Evolutionary conservation across 202 grass and related monocot genomes (phyloP).

Genomic region (Carex sylvatica): DNA sequence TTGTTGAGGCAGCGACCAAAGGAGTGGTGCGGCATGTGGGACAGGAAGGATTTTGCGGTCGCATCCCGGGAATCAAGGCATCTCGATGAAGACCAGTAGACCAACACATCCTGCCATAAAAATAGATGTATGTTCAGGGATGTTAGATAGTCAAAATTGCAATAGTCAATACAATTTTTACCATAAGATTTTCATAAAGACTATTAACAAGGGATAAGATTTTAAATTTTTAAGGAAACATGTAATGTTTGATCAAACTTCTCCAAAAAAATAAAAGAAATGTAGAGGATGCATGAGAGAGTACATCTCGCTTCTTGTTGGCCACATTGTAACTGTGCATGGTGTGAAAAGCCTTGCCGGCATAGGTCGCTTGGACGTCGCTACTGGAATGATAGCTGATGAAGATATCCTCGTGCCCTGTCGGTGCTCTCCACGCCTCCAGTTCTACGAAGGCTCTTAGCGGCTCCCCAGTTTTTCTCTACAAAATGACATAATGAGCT

Average conservation of each 20-base stretch:
- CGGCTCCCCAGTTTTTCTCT: slow-evolving; percentile 45
- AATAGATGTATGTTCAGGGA: background rate
- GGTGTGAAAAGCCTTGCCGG: slow-evolving; percentile 37
- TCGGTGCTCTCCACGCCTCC: slow-evolving; percentile 29
- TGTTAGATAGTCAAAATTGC: background rate
- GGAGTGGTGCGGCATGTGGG: slow-evolving; percentile 35
- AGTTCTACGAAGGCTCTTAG: slow-evolving; percentile 41
- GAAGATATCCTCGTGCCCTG: slow-evolving; percentile 44
- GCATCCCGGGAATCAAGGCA: slow-evolving; percentile 27
- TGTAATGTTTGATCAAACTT: background rate
- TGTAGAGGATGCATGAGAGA: background rate
- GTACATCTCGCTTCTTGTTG: slow-evolving; percentile 3
- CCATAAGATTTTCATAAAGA: background rate
- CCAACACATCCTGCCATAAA: slow-evolving; percentile 28
- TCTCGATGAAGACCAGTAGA: slow-evolving; percentile 46
- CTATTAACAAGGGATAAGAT: background rate
- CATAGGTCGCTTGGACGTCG: slow-evolving; percentile 54
- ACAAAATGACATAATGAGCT: background rate
- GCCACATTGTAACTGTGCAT: slow-evolving; percentile 23
- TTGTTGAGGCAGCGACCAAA: slow-evolving; percentile 49
- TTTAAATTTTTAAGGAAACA: background rate
- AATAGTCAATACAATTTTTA: background rate
- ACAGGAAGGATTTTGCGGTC: slow-evolving; percentile 30
- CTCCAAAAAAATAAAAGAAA: background rate
- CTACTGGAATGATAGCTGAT: slow-evolving; percentile 47